Evolutionary conservation across 495 filamentous ascomycete genomes (phyloP).

Genomic region (Aspergillus egyptiacus): DNA sequence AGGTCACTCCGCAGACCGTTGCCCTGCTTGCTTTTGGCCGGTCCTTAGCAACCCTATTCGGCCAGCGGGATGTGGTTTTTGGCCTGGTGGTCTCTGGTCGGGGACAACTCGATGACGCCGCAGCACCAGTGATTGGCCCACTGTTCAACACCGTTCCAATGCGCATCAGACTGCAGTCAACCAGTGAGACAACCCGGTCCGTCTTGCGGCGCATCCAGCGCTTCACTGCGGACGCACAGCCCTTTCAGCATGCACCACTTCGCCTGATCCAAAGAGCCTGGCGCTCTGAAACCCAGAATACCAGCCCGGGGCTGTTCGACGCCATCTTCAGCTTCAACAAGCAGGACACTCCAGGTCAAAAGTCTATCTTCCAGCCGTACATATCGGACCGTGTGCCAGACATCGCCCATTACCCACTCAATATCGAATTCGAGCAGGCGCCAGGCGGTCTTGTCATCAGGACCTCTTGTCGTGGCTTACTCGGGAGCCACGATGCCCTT

Average conservation of each 20-base stretch:
- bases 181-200: not conserved
- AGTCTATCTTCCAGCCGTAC: slow-evolving; percentile 3
- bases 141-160: slow-evolving; percentile 77
- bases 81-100: slow-evolving; percentile 19
- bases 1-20: slow-evolving; percentile 22
- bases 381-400: not conserved
- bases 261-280: slow-evolving; percentile 20
- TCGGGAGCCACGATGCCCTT: not conserved
- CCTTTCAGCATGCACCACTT: slow-evolving; percentile 24
- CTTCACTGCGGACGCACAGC: slow-evolving; percentile 16
- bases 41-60: slow-evolving; percentile 11
- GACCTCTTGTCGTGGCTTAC: not conserved
- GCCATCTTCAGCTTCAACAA: slow-evolving; percentile 65
- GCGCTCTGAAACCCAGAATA: slow-evolving; percentile 13
- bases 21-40: slow-evolving; percentile 22
- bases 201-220: slow-evolving; percentile 13
- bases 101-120: not conserved
- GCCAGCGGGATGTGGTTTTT: slow-evolving; percentile 23
- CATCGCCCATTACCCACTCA: slow-evolving; percentile 52
- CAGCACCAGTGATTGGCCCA: slow-evolving; percentile 53
- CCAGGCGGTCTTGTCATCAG: slow-evolving; percentile 20
- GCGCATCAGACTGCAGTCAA: slow-evolving; percentile 28
- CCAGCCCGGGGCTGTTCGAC: slow-evolving; percentile 11
- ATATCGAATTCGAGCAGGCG: slow-evolving; percentile 56
- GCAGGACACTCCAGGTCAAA: not conserved